These are phyloP conservation scores for Eucalyptus polyanthemos DNA, from an alignment of 345 rosid species.

Conservation along the genomic window DNA sequence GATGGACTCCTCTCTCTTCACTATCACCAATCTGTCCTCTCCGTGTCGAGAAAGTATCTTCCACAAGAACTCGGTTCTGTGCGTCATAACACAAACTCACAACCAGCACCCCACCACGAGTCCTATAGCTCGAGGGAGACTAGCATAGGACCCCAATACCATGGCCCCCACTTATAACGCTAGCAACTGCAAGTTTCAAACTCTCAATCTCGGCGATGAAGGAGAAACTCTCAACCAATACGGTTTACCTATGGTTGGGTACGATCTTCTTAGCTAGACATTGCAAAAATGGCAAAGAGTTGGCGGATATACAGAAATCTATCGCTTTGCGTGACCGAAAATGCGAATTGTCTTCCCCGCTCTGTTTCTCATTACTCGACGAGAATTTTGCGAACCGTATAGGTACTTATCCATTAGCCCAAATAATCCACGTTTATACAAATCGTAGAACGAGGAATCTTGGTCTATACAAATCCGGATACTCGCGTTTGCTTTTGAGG, in stretches of 20 bases:
- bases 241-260: accelerated
- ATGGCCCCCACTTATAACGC: accelerated
- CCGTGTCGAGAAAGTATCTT: not conserved
- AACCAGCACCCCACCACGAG: not conserved
- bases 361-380: not conserved
- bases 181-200: accelerated
- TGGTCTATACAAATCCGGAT: not conserved
- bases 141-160: accelerated
- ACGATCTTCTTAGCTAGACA: not conserved
- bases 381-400: not conserved
- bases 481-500: not conserved
- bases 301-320: not conserved
- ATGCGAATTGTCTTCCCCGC: not conserved
- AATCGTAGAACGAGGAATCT: not conserved
- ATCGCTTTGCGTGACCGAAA: not conserved
- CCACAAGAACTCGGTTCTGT: not conserved
- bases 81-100: not conserved
- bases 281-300: not conserved
- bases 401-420: not conserved
- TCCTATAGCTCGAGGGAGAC: accelerated
- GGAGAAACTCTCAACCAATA: accelerated
- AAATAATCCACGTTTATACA: not conserved
- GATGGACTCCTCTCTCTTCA: not conserved
- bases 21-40: not conserved
- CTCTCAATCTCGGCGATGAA: accelerated